Base-by-base conservation (phyloP, 1,139 yeast genomes). In the Taphrina confusa region DNA sequence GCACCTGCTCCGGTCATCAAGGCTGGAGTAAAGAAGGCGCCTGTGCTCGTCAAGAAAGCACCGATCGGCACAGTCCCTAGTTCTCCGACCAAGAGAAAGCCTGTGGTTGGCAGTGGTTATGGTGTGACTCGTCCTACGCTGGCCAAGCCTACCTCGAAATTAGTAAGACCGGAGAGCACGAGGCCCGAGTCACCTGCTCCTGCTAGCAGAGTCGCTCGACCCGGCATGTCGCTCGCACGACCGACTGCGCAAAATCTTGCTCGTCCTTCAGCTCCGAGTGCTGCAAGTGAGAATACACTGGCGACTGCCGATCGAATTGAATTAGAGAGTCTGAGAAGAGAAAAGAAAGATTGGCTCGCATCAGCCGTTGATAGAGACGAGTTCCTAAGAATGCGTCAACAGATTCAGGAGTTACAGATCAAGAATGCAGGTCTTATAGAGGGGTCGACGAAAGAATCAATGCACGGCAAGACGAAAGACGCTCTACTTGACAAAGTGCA, bases 381-480 rank as follows among this genome's bases (percentile, higher is more conserved):
- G 20, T 25, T 44, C 16, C 23, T 18, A 3, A 31, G 16, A 11
- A 18, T 44, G 27, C 51, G 51, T 6, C 33, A 16, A 12, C 51
- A 54, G 20, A 20, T 44, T 11, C 44, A 30, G 14, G 51, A 31
- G 23, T 44, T 54, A 28, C 58, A 44, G 34, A 47, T 47, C 39
- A 47, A 47, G 51, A 65, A 70, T 69, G 68, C 80, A 65, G 69
- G 69, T 72, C 51, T 84, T 73, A 65, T 75, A 61, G 81, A 77
- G 60, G 84, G 81, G 59, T 78, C 78, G 51, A 81, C 84, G 1
- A 76, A 76, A 52, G 78, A 80, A 56, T 74, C 76, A 39, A 74
- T 84, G 65, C 76, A 78, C 63, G 71, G 81, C 28, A 84, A 84
- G 69, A 82, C 86, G 47, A 83, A 82, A 65, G 92, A 85, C 57